Percentiles rank a stretch among this genome's conserved stretches.
These are phyloP conservation scores for Acanthamoeba royreba DNA, from an alignment of 208 protist species.

Conservation along the genomic window DNA sequence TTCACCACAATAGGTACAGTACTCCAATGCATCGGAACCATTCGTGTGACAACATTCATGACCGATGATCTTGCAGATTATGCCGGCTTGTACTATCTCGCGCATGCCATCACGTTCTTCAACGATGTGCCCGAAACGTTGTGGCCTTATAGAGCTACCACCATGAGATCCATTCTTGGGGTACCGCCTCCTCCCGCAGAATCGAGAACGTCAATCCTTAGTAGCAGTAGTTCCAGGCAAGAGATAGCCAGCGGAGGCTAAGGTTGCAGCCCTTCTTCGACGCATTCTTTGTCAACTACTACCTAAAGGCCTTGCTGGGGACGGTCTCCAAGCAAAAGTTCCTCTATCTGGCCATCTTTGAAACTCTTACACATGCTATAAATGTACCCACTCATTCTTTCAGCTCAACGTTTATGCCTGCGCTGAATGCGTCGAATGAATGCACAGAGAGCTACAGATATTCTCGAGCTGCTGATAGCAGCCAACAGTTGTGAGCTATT, in stretches of 20 bases:
- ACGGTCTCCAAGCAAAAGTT: background rate
- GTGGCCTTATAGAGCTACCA: background rate
- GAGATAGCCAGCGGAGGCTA: background rate
- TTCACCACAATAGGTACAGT: background rate
- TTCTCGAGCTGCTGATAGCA: background rate
- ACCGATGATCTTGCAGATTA: background rate
- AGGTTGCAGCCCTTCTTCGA: background rate
- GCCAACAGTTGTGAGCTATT: background rate
- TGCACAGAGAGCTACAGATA: background rate
- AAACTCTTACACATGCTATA: background rate
- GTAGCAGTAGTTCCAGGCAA: background rate
- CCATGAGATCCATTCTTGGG: background rate
- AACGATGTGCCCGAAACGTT: background rate
- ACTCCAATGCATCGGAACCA: background rate
- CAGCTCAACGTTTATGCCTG: background rate
- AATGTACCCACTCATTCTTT: background rate
- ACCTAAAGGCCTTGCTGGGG: background rate
- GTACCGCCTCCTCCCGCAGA: too few species aligned
- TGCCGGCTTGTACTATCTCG: background rate
- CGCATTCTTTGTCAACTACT: constrained; percentile 15
- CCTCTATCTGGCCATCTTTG: background rate
- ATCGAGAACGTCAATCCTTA: too few species aligned
- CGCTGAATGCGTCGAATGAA: background rate
- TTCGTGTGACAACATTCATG: background rate
- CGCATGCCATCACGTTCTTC: background rate